Evolutionary conservation across 257 asterid species (phyloP), one percentile per base, ranked within the genome.

Genomic region (Solanum etuberosum): DNA sequence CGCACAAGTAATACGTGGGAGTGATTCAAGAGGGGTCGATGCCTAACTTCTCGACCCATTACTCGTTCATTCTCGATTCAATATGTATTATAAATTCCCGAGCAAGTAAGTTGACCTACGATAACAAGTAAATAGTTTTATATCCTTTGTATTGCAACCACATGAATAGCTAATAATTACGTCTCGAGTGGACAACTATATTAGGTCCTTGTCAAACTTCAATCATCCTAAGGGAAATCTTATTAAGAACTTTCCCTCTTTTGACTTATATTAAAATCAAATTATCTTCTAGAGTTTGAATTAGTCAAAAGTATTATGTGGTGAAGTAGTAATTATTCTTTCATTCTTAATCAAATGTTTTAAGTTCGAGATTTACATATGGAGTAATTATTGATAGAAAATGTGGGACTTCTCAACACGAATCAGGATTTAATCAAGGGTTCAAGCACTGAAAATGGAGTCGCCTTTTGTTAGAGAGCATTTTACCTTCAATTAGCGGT

Each of bases 131-230:
- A 18, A 76, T 42, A 25, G n/a, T 18, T 57, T 51, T 57, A 57
- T 57, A 57, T 57, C 25, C 11, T 20, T 48, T 57, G 11, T 57
- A 77, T 77, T 71, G 13, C 35, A 40, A 40, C 59, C 13, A 42
- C 9, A 78, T 42, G 32, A 5, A 25, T 21, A 35, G 65, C 83
- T 76, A 27, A 43, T 16, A 25, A 43, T 78, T 14, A 42, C 38
- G 32, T 78, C 40, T 78, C 11, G 27, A 43, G 65, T 80, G 84
- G 40, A 80, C 63, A 46, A 8, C 65, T 46, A 46, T 78, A 78
- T 78, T 46, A 78, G 25, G 84, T 78, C 40, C 27, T 78, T 78
- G 84, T 78, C 37, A 78, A 78, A 15, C 38, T 78, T 46, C 5
- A 43, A 43, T 5, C 18, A 21, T 46, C 84, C 27, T 9, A 16